Evolutionary conservation across 805 yeast species (phyloP), one percentile per base, ranked within the genome.

Genomic region (Ogataea ganodermae): DNA sequence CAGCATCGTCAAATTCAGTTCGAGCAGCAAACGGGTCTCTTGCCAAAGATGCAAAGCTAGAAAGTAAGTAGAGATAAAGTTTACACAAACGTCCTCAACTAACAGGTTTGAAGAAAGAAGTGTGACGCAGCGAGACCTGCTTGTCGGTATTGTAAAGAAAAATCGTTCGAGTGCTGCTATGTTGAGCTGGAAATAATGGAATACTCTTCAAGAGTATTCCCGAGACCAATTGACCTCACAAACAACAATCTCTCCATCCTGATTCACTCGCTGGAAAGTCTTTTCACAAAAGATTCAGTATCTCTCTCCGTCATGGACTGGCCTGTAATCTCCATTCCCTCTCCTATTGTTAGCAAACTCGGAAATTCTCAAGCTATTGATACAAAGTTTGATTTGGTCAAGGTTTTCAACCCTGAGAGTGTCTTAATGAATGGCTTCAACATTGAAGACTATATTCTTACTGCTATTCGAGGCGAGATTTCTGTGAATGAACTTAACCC

Each of bases 101-200:
- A n/a, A n/a, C n/a, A n/a, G n/a, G n/a, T n/a, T n/a, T n/a, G n/a
- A n/a, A 45, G 49, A 18, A 45, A 45, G 24, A 45, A 45, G 18
- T 45, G 49, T 21, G 45, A 45, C 24, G 44, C 28, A 20, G 10
- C 37, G 10, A 24, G 36, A 22, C 49, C 45, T 13, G 22, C 41
- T 12, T 45, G 49, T 28, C 35, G 42, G 3, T 45, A 31, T 37
- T 45, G 49, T 24, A 40, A 16, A n/a, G 18, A 31, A 18, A 39
- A 45, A 26, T 37, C 41, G 14, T n/a, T 23, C 2, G 23, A 23
- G 17, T 45, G 49, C 30, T 12, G n/a, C 39, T 42, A 42, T 17
- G 26, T 16, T 6, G 45, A 42, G 10, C 24, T 32, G 13, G 39
- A 42, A n/a, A 26, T 42, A 8, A 26, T 17, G 17, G 9, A 12